phyloP scores from a whole-genome alignment of 305 asterid species.

The Plantago lanceolata region DNA sequence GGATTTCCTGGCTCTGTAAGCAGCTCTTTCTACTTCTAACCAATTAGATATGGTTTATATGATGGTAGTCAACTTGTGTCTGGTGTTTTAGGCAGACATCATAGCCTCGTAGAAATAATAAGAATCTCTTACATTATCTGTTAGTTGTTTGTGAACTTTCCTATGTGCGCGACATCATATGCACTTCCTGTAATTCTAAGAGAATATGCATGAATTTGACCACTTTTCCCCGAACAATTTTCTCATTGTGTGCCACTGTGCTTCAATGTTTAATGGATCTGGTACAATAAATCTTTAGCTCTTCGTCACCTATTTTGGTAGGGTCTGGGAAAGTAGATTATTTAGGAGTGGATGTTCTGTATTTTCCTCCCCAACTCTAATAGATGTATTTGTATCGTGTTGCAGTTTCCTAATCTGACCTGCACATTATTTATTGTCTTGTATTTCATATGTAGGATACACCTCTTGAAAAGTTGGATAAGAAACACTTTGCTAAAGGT shows the following conservation, averaged over 20 bases:
- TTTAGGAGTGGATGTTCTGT: not conserved
- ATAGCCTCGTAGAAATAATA: not conserved
- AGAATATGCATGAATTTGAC: too few species aligned
- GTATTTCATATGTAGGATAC: conserved; percentile 49
- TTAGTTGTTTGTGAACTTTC: not conserved
- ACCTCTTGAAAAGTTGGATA: conserved; percentile 77
- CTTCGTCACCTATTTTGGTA: too few species aligned
- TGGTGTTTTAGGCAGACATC: too few species aligned
- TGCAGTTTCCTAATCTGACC: conserved; percentile 3
- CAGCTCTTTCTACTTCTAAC: not conserved
- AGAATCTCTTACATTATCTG: not conserved
- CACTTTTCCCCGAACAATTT: too few species aligned
- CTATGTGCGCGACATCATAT: too few species aligned
- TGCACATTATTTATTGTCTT: conserved; percentile 21
- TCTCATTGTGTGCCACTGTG: too few species aligned
- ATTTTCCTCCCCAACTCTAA: not conserved
- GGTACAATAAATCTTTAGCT: too few species aligned
- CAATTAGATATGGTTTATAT: not conserved
- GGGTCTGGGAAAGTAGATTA: not conserved
- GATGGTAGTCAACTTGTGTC: not conserved
- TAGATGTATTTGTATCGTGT: not conserved
- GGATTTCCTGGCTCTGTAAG: not conserved
- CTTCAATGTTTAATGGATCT: too few species aligned
- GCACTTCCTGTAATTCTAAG: too few species aligned
- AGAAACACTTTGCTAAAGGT: conserved; percentile 77